These are phyloP conservation scores for Chlamydomonas schloesseri DNA, from an alignment of 139 green algal species.

Conservation along the genomic window DNA sequence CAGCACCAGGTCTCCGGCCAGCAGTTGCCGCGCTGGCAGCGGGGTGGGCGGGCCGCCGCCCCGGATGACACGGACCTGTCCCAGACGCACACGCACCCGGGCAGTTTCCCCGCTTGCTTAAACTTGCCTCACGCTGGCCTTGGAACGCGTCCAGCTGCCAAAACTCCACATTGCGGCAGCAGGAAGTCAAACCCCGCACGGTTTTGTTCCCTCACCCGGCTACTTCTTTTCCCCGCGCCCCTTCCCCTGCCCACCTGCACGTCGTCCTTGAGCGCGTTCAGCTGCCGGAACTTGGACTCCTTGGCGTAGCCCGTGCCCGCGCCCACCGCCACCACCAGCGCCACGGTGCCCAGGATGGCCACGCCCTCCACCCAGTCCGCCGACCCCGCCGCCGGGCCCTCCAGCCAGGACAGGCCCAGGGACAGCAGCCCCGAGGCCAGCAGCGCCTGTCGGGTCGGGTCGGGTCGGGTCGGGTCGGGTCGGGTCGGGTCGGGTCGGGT, in stretches of 20 bases:
- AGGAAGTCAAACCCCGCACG: too few species aligned
- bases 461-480: too few species aligned
- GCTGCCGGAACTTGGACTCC: slow-evolving; percentile 87
- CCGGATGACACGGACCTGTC: slow-evolving; percentile 6
- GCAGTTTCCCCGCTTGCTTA: too few species aligned
- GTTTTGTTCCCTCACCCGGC: too few species aligned
- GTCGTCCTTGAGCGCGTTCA: slow-evolving; percentile 77
- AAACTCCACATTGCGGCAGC: too few species aligned
- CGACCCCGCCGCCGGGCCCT: not conserved
- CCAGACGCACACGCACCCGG: too few species aligned
- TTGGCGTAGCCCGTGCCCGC: slow-evolving; percentile 89
- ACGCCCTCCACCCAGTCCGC: slow-evolving; percentile 78
- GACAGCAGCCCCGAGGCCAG: slow-evolving; percentile 68
- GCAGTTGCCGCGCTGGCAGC: slow-evolving; percentile 53
- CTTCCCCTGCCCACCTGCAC: slow-evolving; percentile 67
- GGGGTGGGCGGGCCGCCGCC: not conserved
- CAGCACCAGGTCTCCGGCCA: slow-evolving; percentile 87
- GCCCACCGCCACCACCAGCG: slow-evolving; percentile 76
- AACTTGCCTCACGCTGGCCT: too few species aligned
- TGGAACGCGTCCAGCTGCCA: too few species aligned
- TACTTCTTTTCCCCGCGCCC: too few species aligned
- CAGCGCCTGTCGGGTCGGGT: slow-evolving; percentile 48
- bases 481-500: too few species aligned
- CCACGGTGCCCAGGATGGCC: slow-evolving; percentile 83
- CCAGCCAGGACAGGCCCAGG: slow-evolving; percentile 58